Conservation (phyloP, 306 rosid genomes). For the Cucumis hystrix region DNA sequence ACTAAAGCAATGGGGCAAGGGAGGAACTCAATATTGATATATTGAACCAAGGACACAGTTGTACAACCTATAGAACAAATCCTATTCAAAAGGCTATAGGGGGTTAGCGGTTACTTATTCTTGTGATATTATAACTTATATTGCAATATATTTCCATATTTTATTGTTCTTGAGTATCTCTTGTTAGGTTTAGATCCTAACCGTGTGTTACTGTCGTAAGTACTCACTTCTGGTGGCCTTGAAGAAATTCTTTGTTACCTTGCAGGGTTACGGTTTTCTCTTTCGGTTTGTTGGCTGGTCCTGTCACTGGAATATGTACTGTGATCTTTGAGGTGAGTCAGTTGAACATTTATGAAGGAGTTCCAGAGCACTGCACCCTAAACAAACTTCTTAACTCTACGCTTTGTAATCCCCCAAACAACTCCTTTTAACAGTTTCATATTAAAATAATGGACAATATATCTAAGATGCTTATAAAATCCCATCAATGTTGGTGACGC, state of each 20-base stretch:
- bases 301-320: slow-evolving; percentile 46
- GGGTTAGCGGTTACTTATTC: too few relatives aligned
- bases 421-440: neutral
- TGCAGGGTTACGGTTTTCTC: slow-evolving; percentile 61
- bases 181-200: too few relatives aligned
- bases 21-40: neutral
- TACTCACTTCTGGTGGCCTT: neutral
- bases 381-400: too few relatives aligned
- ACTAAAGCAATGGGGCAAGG: neutral
- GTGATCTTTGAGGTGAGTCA: slow-evolving; percentile 41
- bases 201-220: neutral
- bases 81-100: too few relatives aligned
- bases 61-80: neutral
- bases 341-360: too few relatives aligned
- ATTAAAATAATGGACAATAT: neutral
- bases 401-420: too few relatives aligned
- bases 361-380: too few relatives aligned
- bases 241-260: neutral
- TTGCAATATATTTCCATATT: too few relatives aligned
- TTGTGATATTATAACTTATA: too few relatives aligned
- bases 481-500: slow-evolving; percentile 4
- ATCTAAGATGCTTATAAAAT: neutral
- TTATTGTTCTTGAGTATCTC: too few relatives aligned
- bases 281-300: slow-evolving; percentile 53
- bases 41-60: too few relatives aligned